phyloP scores from a whole-genome alignment of 768 basidiomycete genomes.

The Pilatotrama ljubarskyi region DNA sequence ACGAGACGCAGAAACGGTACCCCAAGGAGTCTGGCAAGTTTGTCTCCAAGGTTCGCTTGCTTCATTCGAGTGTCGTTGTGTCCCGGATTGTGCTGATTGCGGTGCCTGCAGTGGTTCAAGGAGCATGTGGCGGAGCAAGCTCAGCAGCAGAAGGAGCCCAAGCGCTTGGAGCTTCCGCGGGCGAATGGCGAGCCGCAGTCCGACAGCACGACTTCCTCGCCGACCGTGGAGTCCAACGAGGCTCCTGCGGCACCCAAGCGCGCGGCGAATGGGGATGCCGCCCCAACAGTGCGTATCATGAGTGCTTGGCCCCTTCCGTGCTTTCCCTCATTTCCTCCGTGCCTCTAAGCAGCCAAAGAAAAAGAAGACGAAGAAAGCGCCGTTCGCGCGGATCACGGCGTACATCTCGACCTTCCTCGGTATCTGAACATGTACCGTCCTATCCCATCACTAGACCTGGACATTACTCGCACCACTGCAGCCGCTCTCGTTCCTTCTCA shows the following conservation, averaged over 20 bases:
- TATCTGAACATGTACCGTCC: constrained; percentile 13
- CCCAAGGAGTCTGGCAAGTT: constrained; percentile 65
- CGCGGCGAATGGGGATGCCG: constrained; percentile 11
- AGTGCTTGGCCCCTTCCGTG: background rate
- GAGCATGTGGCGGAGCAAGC: constrained; percentile 29
- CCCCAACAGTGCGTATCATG: constrained; percentile 8
- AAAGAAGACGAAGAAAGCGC: constrained; percentile 29
- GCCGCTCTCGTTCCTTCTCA: background rate
- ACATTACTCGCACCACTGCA: background rate
- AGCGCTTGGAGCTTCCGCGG: constrained; percentile 4
- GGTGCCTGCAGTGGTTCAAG: constrained; percentile 31
- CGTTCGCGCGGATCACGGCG: constrained; percentile 28
- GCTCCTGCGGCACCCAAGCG: constrained; percentile 8
- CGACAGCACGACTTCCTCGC: constrained; percentile 6
- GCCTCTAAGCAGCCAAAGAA: constrained; percentile 13
- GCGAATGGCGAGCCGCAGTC: background rate
- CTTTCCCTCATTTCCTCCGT: background rate
- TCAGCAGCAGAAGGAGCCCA: background rate
- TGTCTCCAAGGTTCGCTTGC: constrained; percentile 47
- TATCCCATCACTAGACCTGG: background rate
- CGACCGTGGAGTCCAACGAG: constrained; percentile 9
- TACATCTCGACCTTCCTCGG: constrained; percentile 32
- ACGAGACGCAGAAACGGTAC: constrained; percentile 62
- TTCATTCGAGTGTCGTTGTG: no score
- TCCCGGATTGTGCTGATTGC: background rate